Evolutionary conservation across 345 rosid species (phyloP), one percentile per base, ranked within the genome.

Genomic region (Camelina sativa): DNA sequence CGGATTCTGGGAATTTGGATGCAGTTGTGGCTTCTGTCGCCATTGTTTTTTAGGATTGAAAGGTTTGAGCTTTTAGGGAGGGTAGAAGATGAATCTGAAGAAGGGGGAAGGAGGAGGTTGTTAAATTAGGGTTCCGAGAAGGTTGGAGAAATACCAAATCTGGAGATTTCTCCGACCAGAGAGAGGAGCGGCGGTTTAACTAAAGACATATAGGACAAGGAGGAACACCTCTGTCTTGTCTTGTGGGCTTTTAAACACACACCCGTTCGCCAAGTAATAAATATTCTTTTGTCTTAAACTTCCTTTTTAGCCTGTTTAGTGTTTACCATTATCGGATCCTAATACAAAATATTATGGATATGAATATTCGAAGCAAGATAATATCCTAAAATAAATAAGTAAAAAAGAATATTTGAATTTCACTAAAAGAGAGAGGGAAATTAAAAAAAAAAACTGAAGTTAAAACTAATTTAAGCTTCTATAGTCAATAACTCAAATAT

Each of bases 21-120:
- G 91, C 20, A 17, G 94, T 19, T 57, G 86, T 80, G 41, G 91
- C 93, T 62, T 87, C 94, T 7, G 96, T 72, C 11, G 91, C 84
- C 93, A 87, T 89, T 65, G 30, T 28, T 70, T 44, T 44, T 37
- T 37, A 0, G 30, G 65, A 20, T 30, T 16, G 28, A 19, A 62
- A 17, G 41, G 34, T 6, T 34, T 35, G 52, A 51, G 52, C 2
- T 48, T 48, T 67, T 28, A 17, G 11, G 51, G 54, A 34, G n/a
- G 20, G 11, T 28, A 25, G 0, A 54, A 53, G 53, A 40, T 9
- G 23, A 54, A 46, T 32, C 2, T n/a, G 65, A 54, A 4, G 52
- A 32, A 30, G 34, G 34, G 1, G 13, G 22, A 22, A 22, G 22
- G 22, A 46, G n/a, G 51, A 65, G 35, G 37, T 16, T 56, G 40